Base-by-base conservation (phyloP, 176 grass and related monocot species). In the Triticum dicoccoides region DNA sequence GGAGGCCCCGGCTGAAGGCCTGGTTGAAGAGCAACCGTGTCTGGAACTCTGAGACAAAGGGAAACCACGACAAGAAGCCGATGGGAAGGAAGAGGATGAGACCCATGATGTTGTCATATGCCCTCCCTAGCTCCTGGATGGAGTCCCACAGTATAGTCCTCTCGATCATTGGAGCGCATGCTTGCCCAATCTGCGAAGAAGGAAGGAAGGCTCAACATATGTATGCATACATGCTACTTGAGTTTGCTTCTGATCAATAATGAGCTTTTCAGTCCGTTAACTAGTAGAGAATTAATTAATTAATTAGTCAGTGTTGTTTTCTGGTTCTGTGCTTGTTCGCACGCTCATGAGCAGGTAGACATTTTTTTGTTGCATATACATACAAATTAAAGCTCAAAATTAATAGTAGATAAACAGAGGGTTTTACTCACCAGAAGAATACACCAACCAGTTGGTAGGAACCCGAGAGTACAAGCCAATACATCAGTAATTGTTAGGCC, bases 21-120 rank as follows among this genome's bases (percentile, higher is more conserved):
- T 99, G 94, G 80, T 99, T 99, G 89, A 99, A 99, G 10, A 99
- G 87, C 71, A 99, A 69, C 9, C 97, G 89, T 0, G 97, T 93
- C 87, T 99, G 97, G 86, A 99, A 99, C 74, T 97, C 97, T 0
- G 97, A 99, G 59, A 99, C 92, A 3, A 99, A 99, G 71, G 97
- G 97, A 61, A 99, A 99, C 97, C 97, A 99, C 0, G 97, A 94
- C 47, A 99, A 90, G 64, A 97, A 88, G 18, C 73, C 94, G 4
- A 97, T 93, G 4, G 97, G 97, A 81, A 91, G 58, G 80, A 99
- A 99, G 81, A 99, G 71, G 58, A 93, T 0, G 61, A 99, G 62
- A 29, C 94, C 94, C 97, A 99, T 99, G 38, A 90, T 80, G 75
- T 93, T 93, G 41, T 99, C 97, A 8, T 97, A 99, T 39, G 80